Percentiles rank a stretch among this genome's conserved stretches.
phyloP scores from a whole-genome alignment of 495 filamentous ascomycete genomes.

The Trichoderma asperelloides region DNA sequence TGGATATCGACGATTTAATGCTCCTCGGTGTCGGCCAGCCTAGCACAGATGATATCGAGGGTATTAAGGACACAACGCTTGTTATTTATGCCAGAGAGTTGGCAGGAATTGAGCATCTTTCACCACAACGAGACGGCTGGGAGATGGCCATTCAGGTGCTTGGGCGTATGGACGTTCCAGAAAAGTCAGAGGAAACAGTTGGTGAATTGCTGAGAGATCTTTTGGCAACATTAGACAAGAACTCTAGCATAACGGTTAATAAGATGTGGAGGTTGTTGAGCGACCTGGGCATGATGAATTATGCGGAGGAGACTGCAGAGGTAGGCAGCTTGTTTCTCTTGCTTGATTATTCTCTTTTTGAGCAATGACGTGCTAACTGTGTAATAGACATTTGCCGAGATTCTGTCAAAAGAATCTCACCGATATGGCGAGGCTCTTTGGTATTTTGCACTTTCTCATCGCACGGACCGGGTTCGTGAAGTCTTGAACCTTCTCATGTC shows the following conservation, averaged over 20 bases:
- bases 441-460: slow-evolving; percentile 77
- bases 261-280: slow-evolving; percentile 63
- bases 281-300: slow-evolving; percentile 57
- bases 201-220: slow-evolving; percentile 44
- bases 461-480: slow-evolving; percentile 62
- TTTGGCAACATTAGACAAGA: slow-evolving; percentile 52
- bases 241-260: slow-evolving; percentile 59
- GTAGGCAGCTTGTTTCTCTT: slow-evolving; percentile 37
- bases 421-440: slow-evolving; percentile 73
- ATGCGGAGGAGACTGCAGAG: slow-evolving; percentile 66
- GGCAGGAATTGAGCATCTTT: slow-evolving; percentile 32
- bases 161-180: slow-evolving; percentile 58
- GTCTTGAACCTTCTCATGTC: slow-evolving; percentile 81
- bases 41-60: slow-evolving; percentile 33
- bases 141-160: slow-evolving; percentile 73
- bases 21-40: slow-evolving; percentile 1
- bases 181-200: slow-evolving; percentile 57
- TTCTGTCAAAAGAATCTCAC: slow-evolving; percentile 53
- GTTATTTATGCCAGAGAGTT: slow-evolving; percentile 61
- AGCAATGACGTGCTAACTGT: not conserved
- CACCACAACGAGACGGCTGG: slow-evolving; percentile 59
- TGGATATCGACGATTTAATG: slow-evolving; percentile 44
- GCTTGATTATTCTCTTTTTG: not conserved
- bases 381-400: slow-evolving; percentile 65
- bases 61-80: slow-evolving; percentile 62